Evolutionary conservation across 1,284 basidiomycete genomes (phyloP), one percentile per base, ranked within the genome.

Genomic region (Spongiforma sp.): DNA sequence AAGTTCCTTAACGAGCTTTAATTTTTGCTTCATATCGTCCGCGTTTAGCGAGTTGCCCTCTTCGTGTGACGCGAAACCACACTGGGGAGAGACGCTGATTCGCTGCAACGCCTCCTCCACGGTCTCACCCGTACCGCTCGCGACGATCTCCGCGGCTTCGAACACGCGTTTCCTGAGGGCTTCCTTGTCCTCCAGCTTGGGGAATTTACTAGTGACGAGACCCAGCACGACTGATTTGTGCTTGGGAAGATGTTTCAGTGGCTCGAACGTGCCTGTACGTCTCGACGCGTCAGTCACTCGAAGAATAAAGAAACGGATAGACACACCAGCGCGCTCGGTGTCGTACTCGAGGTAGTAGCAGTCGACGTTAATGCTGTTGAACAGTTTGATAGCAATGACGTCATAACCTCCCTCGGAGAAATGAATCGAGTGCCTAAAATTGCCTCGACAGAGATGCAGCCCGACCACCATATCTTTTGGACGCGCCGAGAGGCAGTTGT

Each of bases 261-360:
- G 89, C 70, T 84, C 82, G 70, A 94, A 93, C 17, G 68, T 71
- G 46, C 72, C 73, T 76, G 14, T 1, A 30, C 2, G 2, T 19
- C 7, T 11, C 39, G 15, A 24, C 21, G 39, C 7, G 10, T 33
- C 0, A 32, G n/a, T 33, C 21, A 10, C 6, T 26, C 19, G 5
- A 28, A 15, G 2, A 19, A 2, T n/a, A 10, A 5, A 17, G 1
- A n/a, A 15, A 4, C 8, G 14, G 1, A 1, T 6, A 28, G 26
- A 61, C 63, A 86, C 83, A 55, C 90, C 90, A 1, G 91, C 86
- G 32, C 90, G 87, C 62, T 85, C 83, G 21, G 89, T 90, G 73
- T 95, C 93, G 75, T 93, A 94, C 78, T 94, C 92, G 55, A 91
- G 82, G 74, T 91, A 94, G 76, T 89, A 93, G 55, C 82, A 83